phyloP scores from a whole-genome alignment of 495 filamentous ascomycete genomes.

The Sordaria brevicollis region DNA sequence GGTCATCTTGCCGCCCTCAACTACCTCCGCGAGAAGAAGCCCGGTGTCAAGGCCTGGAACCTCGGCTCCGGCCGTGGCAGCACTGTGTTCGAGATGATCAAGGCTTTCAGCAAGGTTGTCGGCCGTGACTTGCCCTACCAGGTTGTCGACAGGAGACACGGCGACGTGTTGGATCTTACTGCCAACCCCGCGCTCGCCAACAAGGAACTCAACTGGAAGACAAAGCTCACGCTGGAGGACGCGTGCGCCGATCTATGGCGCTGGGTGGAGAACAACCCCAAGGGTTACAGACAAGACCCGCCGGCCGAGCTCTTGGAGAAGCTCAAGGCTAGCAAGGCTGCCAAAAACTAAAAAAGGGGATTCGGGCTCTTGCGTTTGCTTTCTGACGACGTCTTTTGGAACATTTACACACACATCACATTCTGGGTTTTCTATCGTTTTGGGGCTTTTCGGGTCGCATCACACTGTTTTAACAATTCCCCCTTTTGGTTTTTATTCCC shows the following conservation, averaged over 20 bases:
- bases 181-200: slow-evolving; percentile 83
- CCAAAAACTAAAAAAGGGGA: slow-evolving; percentile 2
- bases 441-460: neutral
- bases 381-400: neutral
- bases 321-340: slow-evolving; percentile 40
- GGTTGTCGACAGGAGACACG: slow-evolving; percentile 69
- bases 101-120: slow-evolving; percentile 79
- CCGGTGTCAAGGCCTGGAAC: slow-evolving; percentile 94
- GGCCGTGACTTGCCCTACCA: slow-evolving; percentile 80
- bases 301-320: slow-evolving; percentile 71
- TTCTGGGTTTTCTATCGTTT: neutral
- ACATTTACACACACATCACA: neutral
- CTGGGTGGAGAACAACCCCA: slow-evolving; percentile 91
- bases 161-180: slow-evolving; percentile 91
- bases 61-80: slow-evolving; percentile 89
- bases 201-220: slow-evolving; percentile 85
- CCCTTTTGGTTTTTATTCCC: neutral
- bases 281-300: slow-evolving; percentile 85
- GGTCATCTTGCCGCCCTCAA: slow-evolving; percentile 88
- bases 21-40: slow-evolving; percentile 80
- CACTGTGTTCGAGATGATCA: slow-evolving; percentile 96
- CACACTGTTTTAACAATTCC: neutral
- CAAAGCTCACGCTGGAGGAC: slow-evolving; percentile 78
- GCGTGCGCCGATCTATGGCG: slow-evolving; percentile 91
- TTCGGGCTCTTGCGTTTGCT: neutral